Base-by-base conservation (phyloP, 106 monocot species). In the Dioscorea zingiberensis region DNA sequence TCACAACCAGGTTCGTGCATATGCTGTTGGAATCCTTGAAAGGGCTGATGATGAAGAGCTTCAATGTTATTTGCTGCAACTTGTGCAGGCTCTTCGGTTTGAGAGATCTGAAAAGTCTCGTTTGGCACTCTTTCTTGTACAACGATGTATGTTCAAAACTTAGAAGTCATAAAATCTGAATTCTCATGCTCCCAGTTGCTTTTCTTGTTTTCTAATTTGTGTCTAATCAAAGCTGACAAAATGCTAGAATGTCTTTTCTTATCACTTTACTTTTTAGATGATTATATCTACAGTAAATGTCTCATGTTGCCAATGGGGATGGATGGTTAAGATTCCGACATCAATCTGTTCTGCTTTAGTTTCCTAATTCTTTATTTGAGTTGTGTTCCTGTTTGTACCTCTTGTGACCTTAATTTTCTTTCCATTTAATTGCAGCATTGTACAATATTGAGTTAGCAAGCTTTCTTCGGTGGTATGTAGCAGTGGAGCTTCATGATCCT, bases 81-180 rank as follows among this genome's bases (percentile, higher is more conserved):
- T 95, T 24, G 95, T 97, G 29, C 95, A 97, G 74, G 95, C 95
- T 54, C 95, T 97, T 70, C 82, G 95, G 45, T 97, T 97, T 79
- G 95, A 97, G 72, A 83, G 91, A 86, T 85, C 88, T 53, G 95
- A 97, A 22, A 91, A 91, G 60, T 91, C 91, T 60, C 85, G 91
- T 57, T 65, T 97, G 55, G 63, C 95, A 67, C 62, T 81, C 47
- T 97, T 97, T 62, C 95, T 97, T 64, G 91, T 97, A 19, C 78
- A 97, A 48, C 85, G 95, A 17, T 81, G 95, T 97, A 91, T 55
- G 78, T 64, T 64, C 25, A 64, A 48, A 60, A 21, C 24, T 30
- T 51, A 16, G 12, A 25, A 69, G 1, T 29, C 6, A n/a, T 19
- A 7, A 54, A 59, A 14, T 26, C 7, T 21, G 7, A 21, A 10